phyloP scores from a whole-genome alignment of 2,329 filamentous ascomycete genomes.

The Penicillium sp. region DNA sequence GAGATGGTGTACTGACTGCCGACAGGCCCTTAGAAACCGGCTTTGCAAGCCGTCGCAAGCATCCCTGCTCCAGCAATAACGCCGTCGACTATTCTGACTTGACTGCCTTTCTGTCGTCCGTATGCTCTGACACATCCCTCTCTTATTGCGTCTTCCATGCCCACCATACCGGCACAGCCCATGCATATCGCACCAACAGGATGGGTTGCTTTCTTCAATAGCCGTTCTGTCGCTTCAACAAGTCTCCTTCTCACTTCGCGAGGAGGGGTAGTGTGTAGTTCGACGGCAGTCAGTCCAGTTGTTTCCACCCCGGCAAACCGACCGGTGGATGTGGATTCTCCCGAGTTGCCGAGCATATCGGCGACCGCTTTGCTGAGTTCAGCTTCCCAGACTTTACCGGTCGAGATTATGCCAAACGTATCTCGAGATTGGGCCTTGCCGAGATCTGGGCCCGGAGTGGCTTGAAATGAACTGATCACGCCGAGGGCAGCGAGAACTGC shows the following conservation, averaged over 20 bases:
- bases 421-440: constrained; percentile 10
- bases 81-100: constrained; percentile 68
- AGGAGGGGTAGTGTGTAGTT: constrained; percentile 62
- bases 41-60: constrained; percentile 32
- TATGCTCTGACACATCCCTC: constrained; percentile 57
- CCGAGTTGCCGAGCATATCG: no score
- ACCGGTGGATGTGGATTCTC: no score
- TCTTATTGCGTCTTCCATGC: constrained; percentile 67
- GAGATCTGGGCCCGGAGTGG: no score
- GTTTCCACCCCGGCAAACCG: constrained; percentile 76
- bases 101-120: constrained; percentile 49
- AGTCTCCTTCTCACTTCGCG: constrained; percentile 59
- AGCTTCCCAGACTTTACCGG: no score
- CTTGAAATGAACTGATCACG: constrained; percentile 41
- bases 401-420: no score
- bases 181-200: no score
- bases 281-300: constrained; percentile 68
- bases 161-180: constrained; percentile 86
- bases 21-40: constrained; percentile 29
- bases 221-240: no score
- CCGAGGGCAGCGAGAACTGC: constrained; percentile 60
- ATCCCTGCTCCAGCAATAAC: constrained; percentile 33
- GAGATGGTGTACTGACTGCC: no score
- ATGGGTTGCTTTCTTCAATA: no score
- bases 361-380: no score